Evolutionary conservation across 1,284 basidiomycete species (phyloP).

Genomic region (Ceratobasidium sp.): DNA sequence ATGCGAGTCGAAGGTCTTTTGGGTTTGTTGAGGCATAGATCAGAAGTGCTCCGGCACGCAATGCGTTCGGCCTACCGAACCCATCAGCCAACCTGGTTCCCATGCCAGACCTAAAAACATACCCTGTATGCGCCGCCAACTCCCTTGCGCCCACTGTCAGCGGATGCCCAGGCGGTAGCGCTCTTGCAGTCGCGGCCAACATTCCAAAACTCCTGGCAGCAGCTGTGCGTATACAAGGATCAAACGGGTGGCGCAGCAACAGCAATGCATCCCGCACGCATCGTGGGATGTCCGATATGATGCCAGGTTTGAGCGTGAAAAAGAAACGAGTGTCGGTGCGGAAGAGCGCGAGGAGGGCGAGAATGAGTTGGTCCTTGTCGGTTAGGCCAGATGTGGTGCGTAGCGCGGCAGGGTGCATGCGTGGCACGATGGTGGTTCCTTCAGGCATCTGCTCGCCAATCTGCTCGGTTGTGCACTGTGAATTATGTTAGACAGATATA

Average conservation of each 20-base stretch:
- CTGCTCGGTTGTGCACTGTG: conserved; percentile 40
- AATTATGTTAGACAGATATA: background rate
- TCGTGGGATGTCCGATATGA: conserved; percentile 28
- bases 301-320: conserved; percentile 49
- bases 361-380: conserved; percentile 58
- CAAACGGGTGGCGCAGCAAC: conserved; percentile 31
- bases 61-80: conserved; percentile 23
- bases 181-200: conserved; percentile 26
- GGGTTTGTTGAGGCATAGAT: conserved; percentile 30
- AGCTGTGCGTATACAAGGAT: conserved; percentile 39
- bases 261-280: conserved; percentile 32
- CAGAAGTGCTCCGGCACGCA: conserved; percentile 36
- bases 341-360: conserved; percentile 74
- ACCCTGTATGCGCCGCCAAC: conserved; percentile 41
- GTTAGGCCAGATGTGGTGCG: conserved; percentile 55
- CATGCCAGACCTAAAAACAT: background rate
- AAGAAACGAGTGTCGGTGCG: conserved; percentile 68
- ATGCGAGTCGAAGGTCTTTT: conserved; percentile 37
- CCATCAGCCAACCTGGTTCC: background rate
- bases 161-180: conserved; percentile 54
- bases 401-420: conserved; percentile 51
- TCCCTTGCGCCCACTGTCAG: conserved; percentile 47
- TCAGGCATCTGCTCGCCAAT: conserved; percentile 66
- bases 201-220: conserved; percentile 34
- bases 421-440: conserved; percentile 53